Evolutionary conservation across 1,284 basidiomycete genomes (phyloP).

Genomic region (Somion occarium): DNA sequence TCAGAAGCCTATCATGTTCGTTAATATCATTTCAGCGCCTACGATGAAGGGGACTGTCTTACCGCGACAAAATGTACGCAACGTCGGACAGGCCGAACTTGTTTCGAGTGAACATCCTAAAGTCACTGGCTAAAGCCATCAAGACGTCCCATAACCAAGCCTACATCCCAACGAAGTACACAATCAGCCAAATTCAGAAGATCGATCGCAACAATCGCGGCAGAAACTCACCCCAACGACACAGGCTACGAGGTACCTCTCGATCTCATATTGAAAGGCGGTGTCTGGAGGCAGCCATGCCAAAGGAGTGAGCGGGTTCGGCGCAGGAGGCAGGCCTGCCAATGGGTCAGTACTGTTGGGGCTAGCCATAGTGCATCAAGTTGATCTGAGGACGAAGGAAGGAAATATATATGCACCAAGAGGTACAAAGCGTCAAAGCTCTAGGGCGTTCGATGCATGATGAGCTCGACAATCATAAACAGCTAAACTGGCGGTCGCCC

Average conservation of each 20-base stretch:
- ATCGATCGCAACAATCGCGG: neutral
- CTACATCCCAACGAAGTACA: neutral
- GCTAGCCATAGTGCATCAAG: neutral
- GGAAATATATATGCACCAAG: too few species aligned
- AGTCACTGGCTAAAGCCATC: neutral
- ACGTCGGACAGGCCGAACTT: neutral
- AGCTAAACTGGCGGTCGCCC: too few species aligned
- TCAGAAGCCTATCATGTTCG: neutral
- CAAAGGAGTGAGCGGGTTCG: neutral
- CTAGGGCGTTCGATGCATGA: too few species aligned
- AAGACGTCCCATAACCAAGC: conserved; percentile 7
- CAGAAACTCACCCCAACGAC: neutral
- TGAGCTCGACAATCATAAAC: too few species aligned
- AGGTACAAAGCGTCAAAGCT: too few species aligned
- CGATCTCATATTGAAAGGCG: neutral
- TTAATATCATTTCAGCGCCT: neutral
- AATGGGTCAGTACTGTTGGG: neutral
- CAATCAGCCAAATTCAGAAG: neutral
- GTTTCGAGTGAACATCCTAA: neutral
- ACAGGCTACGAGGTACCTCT: neutral
- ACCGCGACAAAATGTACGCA: neutral
- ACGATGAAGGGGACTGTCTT: neutral
- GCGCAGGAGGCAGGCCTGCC: neutral
- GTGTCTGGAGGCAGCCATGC: conserved; percentile 2
- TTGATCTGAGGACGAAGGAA: too few species aligned